Evolutionary conservation across 768 basidiomycete genomes (phyloP), one percentile per base, ranked within the genome.

Genomic region (Mycena haematopus): DNA sequence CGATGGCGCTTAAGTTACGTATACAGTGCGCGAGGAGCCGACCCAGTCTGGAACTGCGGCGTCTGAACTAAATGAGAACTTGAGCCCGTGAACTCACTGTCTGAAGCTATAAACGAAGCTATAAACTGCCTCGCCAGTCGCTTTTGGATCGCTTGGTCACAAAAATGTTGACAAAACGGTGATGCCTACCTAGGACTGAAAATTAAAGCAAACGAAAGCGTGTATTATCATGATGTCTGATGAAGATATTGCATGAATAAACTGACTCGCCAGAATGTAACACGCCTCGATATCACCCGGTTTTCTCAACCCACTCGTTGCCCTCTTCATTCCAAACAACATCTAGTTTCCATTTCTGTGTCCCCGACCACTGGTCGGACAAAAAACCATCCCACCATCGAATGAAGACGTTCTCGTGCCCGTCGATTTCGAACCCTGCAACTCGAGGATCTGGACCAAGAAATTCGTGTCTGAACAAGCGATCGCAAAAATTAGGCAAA

Each of bases 301-400:
- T 71, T 71, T 74, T 74, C 57, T 79, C 79, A 8, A 79, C 70
- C 79, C 80, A 82, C 31, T 73, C 67, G 6, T 44, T 9, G 2
- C 5, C 22, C 27, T 77, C 78, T 35, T 72, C 76, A 38, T 75
- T 66, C 72, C 74, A 71, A 22, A 57, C 59, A 9, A 78, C 74
- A 25, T 76, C 76, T 31, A 79, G 66, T 47, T 69, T 69, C 80
- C 80, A 82, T 68, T 79, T 79, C 35, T 74, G 70, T 45, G 72
- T 72, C 44, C 77, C 79, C 70, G 77, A 74, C 80, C 79, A 82
- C 60, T 78, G 78, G 55, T 80, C 79, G 35, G 73, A 69, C 50
- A 82, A 65, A 66, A 79, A 82, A 38, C 67, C 74, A 61, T 82
- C 79, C 78, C 78, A 80, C 77, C 77, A 81, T 58, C 74, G 75